Evolutionary conservation across 2,329 filamentous ascomycete species (phyloP).

Genomic region (Penicillium decumbens): DNA sequence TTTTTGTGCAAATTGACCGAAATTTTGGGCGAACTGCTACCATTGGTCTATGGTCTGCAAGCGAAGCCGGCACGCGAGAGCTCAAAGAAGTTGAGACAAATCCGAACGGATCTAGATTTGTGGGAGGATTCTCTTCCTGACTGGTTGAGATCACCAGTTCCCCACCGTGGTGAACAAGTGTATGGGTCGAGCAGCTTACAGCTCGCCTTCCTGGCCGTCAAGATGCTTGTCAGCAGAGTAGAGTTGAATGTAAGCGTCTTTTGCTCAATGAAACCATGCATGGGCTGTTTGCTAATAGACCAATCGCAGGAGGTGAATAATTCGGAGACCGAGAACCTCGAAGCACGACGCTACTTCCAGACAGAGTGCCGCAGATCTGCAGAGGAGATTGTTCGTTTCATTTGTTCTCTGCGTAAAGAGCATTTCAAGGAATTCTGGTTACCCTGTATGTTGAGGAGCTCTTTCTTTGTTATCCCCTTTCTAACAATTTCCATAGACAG

Average conservation of each 20-base stretch:
- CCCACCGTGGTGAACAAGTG: slow-evolving; percentile 32
- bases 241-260: slow-evolving; percentile 41
- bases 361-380: slow-evolving; percentile 44
- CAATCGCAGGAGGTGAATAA: slow-evolving; percentile 41
- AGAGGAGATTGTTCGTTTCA: slow-evolving; percentile 48
- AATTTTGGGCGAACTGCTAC: slow-evolving; percentile 44
- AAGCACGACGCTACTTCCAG: slow-evolving; percentile 48
- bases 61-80: slow-evolving; percentile 42
- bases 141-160: slow-evolving; percentile 38
- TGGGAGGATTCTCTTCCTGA: slow-evolving; percentile 46
- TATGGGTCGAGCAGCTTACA: slow-evolving; percentile 45
- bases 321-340: slow-evolving; percentile 42
- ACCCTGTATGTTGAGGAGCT: slow-evolving; percentile 33
- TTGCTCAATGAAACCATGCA: neutral
- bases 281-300: slow-evolving; percentile 5
- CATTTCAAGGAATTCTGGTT: slow-evolving; percentile 54
- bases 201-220: slow-evolving; percentile 43
- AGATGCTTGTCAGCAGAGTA: slow-evolving; percentile 47
- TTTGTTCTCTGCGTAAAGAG: slow-evolving; percentile 43
- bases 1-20: slow-evolving; percentile 50
- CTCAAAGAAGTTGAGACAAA: slow-evolving; percentile 44
- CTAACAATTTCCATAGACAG: slow-evolving; percentile 36
- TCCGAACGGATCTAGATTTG: slow-evolving; percentile 43
- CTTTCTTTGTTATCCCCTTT: neutral
- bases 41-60: slow-evolving; percentile 45